Percentiles rank a stretch among this genome's conserved stretches.
Conservation (phyloP, 208 protist genomes). For the Wallacemonas collosoma region DNA sequence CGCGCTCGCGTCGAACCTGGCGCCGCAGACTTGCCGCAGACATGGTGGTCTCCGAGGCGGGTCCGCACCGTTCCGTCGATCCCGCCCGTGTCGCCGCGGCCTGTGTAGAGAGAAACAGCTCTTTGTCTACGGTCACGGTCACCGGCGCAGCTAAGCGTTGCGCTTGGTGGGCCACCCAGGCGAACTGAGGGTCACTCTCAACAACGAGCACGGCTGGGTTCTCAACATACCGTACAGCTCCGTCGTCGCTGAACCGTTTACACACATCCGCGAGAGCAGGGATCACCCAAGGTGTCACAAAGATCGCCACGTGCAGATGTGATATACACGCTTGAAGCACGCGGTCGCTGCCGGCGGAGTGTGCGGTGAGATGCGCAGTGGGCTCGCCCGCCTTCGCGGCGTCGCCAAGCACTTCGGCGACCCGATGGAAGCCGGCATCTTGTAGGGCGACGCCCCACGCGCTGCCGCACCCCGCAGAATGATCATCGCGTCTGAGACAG, state of each 20-base stretch:
- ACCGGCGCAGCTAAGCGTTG: conserved; percentile 5
- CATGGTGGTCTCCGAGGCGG: no score
- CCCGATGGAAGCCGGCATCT: not conserved
- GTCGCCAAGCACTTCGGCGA: not conserved
- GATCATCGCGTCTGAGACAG: not conserved
- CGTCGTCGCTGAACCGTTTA: not conserved
- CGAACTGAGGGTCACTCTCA: not conserved
- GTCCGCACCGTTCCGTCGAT: no score
- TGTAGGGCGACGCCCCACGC: not conserved
- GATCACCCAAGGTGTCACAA: not conserved
- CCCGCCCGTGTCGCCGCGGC: no score
- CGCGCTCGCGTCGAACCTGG: no score
- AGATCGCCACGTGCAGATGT: not conserved
- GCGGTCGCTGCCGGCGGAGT: not conserved
- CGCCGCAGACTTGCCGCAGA: no score
- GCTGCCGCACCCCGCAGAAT: no score
- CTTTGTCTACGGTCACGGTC: not conserved
- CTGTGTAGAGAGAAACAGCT: not conserved
- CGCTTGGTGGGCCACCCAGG: not conserved
- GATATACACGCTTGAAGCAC: not conserved
- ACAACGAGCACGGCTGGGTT: not conserved
- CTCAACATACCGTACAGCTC: not conserved
- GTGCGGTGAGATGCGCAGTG: not conserved
- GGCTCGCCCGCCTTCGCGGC: not conserved
- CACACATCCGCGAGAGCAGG: not conserved